Evolutionary conservation across 1,139 yeast species (phyloP).

Genomic region (Geotrichum bryndzae): DNA sequence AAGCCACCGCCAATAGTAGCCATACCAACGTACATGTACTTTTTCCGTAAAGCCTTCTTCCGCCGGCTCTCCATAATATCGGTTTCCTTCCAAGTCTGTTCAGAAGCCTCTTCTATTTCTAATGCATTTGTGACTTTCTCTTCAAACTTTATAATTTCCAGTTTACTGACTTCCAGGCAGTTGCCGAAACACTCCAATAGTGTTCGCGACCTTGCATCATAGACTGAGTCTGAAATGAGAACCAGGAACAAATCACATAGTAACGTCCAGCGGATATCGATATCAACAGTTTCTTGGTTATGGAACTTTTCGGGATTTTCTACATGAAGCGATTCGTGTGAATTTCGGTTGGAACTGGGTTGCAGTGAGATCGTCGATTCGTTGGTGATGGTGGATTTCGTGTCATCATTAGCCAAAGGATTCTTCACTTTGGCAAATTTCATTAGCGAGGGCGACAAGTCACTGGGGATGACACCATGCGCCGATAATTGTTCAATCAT

Average conservation of each 20-base stretch:
- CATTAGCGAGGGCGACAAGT: conserved; percentile 52
- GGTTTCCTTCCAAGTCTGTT: conserved; percentile 70
- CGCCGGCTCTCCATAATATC: conserved; percentile 66
- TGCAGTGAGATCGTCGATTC: background rate
- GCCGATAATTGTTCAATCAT: conserved; percentile 85
- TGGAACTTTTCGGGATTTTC: conserved; percentile 37
- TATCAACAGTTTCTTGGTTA: conserved; percentile 42
- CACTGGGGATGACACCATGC: conserved; percentile 75
- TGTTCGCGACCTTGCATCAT: conserved; percentile 83
- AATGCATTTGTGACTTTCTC: conserved; percentile 82
- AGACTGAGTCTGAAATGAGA: conserved; percentile 74
- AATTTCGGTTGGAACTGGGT: background rate
- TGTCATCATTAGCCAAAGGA: conserved; percentile 23
- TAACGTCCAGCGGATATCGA: conserved; percentile 89
- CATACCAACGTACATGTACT: conserved; percentile 81
- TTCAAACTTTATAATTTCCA: conserved; percentile 85
- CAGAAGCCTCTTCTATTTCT: conserved; percentile 71
- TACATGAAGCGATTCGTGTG: conserved; percentile 22
- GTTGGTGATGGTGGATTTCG: background rate
- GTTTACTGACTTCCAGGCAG: conserved; percentile 47
- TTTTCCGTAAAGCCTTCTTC: conserved; percentile 55
- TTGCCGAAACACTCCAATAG: conserved; percentile 62
- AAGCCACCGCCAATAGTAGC: conserved; percentile 97
- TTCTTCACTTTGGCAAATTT: conserved; percentile 29
- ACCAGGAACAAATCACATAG: conserved; percentile 83